Evolutionary conservation across 805 yeast species (phyloP).

Genomic region (Candida alai): DNA sequence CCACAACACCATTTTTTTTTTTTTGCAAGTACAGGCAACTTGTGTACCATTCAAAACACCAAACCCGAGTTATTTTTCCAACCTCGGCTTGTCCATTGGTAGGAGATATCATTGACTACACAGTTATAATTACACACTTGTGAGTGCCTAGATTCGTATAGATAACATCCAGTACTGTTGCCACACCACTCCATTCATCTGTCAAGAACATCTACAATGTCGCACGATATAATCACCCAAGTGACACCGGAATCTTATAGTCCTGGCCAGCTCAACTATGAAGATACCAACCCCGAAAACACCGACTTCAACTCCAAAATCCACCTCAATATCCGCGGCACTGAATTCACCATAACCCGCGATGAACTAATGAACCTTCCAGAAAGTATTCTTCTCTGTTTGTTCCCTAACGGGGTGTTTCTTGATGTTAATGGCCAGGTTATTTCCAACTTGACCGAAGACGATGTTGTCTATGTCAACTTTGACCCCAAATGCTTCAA

Average conservation of each 20-base stretch:
- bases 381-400: slow-evolving; percentile 78
- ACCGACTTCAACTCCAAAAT: slow-evolving; percentile 65
- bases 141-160: too few species aligned
- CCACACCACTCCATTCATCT: too few species aligned
- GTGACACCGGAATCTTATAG: slow-evolving; percentile 45
- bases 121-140: too few species aligned
- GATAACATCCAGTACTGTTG: too few species aligned
- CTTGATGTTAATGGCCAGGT: slow-evolving; percentile 73
- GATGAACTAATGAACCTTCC: slow-evolving; percentile 91
- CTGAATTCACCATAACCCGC: slow-evolving; percentile 69
- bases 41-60: too few species aligned
- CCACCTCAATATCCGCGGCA: slow-evolving; percentile 74
- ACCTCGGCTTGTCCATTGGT: too few species aligned
- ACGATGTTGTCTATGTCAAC: slow-evolving; percentile 76
- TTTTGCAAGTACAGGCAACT: too few species aligned
- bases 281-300: slow-evolving; percentile 21
- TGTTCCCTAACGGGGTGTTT: slow-evolving; percentile 89
- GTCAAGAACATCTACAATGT: too few species aligned
- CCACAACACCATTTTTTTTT: too few species aligned
- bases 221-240: slow-evolving; percentile 65
- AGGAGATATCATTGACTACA: too few species aligned
- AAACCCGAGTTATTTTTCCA: too few species aligned
- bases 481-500: slow-evolving; percentile 85
- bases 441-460: slow-evolving; percentile 73
- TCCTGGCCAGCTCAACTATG: slow-evolving; percentile 12